Evolutionary conservation across 2,329 filamentous ascomycete genomes (phyloP).

Genomic region (Alternaria angustiovoidea): DNA sequence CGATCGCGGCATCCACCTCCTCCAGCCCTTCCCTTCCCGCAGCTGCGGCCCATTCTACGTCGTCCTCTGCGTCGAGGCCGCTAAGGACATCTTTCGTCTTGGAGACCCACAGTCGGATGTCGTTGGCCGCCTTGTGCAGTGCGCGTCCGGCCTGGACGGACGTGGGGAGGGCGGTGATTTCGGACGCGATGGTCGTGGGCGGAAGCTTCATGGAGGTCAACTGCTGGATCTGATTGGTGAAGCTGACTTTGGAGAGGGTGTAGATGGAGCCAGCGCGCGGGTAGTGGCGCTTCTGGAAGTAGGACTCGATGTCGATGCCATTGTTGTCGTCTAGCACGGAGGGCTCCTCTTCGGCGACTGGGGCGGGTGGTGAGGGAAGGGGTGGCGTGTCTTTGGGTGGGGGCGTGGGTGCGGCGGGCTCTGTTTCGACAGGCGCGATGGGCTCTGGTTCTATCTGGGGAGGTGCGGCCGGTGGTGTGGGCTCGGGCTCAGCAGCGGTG

Average conservation of each 20-base stretch:
- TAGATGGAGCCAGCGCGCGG: constrained; percentile 82
- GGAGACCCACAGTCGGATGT: constrained; percentile 92
- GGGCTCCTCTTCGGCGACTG: constrained; percentile 45
- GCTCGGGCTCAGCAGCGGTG: constrained; percentile 48
- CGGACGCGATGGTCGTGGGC: constrained; percentile 82
- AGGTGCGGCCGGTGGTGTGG: constrained; percentile 44
- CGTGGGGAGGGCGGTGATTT: constrained; percentile 84
- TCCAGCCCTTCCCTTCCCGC: constrained; percentile 83
- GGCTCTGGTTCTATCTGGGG: background rate
- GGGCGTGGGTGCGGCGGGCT: constrained; percentile 10
- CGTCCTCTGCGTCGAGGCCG: constrained; percentile 91
- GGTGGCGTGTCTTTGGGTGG: constrained; percentile 17
- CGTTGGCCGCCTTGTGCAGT: constrained; percentile 84
- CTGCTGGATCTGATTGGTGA: constrained; percentile 91
- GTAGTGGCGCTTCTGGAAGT: constrained; percentile 71
- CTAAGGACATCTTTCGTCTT: constrained; percentile 90
- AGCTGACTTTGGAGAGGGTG: constrained; percentile 89
- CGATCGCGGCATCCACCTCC: constrained; percentile 73
- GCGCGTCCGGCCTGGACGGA: constrained; percentile 84
- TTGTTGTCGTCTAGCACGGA: constrained; percentile 46
- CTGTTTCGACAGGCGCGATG: constrained; percentile 2
- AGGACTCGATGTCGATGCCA: constrained; percentile 63
- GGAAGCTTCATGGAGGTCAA: constrained; percentile 90
- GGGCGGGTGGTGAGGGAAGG: constrained; percentile 46
- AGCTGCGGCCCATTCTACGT: constrained; percentile 94